These are phyloP conservation scores for Podospora didyma DNA, from an alignment of 495 filamentous ascomycete genomes.

Conservation along the genomic window DNA sequence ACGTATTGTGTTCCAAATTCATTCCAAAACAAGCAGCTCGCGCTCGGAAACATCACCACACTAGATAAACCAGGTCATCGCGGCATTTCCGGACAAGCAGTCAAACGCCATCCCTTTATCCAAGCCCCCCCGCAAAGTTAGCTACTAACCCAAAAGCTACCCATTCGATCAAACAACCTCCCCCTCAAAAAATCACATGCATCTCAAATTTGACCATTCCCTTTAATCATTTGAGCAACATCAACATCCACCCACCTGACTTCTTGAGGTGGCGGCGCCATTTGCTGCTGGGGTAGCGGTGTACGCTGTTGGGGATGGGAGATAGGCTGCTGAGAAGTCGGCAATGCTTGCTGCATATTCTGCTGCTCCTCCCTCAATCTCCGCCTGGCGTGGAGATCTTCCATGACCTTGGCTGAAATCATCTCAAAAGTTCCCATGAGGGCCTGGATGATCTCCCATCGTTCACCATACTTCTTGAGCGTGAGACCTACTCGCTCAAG, in stretches of 20 bases:
- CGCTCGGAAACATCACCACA: too few relatives aligned
- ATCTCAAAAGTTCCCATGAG: constrained; percentile 42
- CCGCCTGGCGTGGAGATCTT: constrained; percentile 26
- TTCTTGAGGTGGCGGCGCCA: constrained; percentile 22
- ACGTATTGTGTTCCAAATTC: too few relatives aligned
- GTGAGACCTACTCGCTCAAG: constrained; percentile 41
- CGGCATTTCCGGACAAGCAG: too few relatives aligned
- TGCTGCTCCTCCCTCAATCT: constrained; percentile 11
- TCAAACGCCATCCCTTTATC: too few relatives aligned
- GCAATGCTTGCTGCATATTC: constrained; percentile 16
- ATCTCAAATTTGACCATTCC: constrained; percentile 6
- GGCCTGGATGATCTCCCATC: constrained; percentile 45
- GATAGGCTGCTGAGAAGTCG: constrained; percentile 12
- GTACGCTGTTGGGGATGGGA: background rate
- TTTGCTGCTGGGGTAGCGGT: background rate
- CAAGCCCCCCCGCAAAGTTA: too few relatives aligned
- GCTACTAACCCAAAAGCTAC: too few relatives aligned
- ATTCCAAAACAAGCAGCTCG: too few relatives aligned
- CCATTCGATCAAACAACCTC: too few relatives aligned
- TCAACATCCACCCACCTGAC: constrained; percentile 38
- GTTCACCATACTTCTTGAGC: constrained; percentile 44
- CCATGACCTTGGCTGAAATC: constrained; percentile 31
- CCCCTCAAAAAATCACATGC: too few relatives aligned
- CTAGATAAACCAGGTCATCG: too few relatives aligned
- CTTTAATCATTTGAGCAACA: constrained; percentile 31